Conservation (phyloP, 2,329 filamentous ascomycete species). For the Cladophialophora yegresii region DNA sequence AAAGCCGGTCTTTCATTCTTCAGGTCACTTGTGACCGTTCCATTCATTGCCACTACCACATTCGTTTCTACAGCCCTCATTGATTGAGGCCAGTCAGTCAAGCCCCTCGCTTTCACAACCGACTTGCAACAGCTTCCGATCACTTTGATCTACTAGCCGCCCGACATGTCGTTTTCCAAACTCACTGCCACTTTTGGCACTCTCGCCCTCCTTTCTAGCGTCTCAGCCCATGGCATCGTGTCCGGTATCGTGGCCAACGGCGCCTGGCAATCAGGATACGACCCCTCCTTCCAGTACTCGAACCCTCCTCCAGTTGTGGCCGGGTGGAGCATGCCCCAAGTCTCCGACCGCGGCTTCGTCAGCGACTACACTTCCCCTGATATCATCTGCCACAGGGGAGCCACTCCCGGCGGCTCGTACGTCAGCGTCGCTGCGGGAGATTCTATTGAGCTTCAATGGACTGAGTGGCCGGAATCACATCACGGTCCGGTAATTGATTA, state of each 20-base stretch:
- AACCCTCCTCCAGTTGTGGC: conserved; percentile 48
- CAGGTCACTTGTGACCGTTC: conserved; percentile 26
- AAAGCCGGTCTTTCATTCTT: conserved; percentile 34
- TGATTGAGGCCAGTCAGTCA: conserved; percentile 29
- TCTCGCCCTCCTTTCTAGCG: conserved; percentile 42
- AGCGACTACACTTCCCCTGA: conserved; percentile 52
- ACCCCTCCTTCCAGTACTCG: conserved; percentile 44
- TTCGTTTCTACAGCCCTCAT: conserved; percentile 31
- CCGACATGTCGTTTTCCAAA: conserved; percentile 27
- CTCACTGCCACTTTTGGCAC: conserved; percentile 22
- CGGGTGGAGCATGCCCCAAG: conserved; percentile 57
- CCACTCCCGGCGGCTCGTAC: conserved; percentile 53
- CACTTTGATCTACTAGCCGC: not conserved
- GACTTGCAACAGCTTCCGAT: not conserved
- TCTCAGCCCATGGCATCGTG: conserved; percentile 46
- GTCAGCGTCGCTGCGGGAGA: conserved; percentile 64
- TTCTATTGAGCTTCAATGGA: conserved; percentile 63
- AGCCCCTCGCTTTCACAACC: conserved; percentile 13
- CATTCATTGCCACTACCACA: conserved; percentile 23
- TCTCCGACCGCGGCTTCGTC: conserved; percentile 57
- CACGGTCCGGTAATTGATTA: conserved; percentile 66
- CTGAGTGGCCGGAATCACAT: conserved; percentile 65
- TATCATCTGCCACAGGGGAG: conserved; percentile 65
- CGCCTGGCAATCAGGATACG: conserved; percentile 45
- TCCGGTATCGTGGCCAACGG: conserved; percentile 44